phyloP scores from a whole-genome alignment of 2,329 filamentous ascomycete species.

The Paecilomyces dactylethromorphus region DNA sequence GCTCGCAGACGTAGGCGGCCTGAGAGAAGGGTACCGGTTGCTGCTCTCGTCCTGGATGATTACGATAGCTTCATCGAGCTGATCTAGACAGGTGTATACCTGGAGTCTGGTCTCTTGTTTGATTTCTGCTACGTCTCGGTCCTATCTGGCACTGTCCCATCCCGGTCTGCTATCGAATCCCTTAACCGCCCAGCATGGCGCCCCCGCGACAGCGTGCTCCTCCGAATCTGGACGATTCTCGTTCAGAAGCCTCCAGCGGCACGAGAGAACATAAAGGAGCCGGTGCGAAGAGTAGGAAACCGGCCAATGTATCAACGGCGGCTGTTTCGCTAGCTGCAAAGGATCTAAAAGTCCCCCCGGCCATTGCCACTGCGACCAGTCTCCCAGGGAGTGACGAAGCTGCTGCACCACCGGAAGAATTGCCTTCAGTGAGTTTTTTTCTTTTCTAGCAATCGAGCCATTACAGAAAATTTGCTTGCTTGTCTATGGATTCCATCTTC shows the following conservation, averaged over 20 bases:
- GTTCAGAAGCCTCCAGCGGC: conserved; percentile 42
- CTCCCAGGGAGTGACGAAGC: conserved; percentile 9
- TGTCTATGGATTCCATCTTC: conserved; percentile 1
- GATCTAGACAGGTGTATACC: background rate
- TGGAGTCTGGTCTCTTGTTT: background rate
- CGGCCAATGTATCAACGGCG: conserved; percentile 10
- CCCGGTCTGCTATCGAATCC: background rate
- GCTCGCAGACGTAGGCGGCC: conserved; percentile 13
- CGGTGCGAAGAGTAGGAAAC: conserved; percentile 25
- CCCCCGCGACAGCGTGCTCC: conserved; percentile 39
- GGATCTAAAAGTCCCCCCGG: conserved; percentile 13
- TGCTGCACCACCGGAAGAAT: conserved; percentile 5
- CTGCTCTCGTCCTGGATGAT: background rate
- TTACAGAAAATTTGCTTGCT: background rate
- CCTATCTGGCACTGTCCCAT: background rate
- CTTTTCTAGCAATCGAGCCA: background rate
- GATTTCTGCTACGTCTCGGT: background rate
- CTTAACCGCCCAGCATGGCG: conserved; percentile 28
- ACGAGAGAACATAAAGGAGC: conserved; percentile 29
- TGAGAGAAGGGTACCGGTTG: background rate
- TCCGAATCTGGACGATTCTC: conserved; percentile 37
- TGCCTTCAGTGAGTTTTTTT: conserved; percentile 3
- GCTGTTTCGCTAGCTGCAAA: conserved; percentile 10
- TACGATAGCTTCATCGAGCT: background rate
- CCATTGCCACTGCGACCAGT: conserved; percentile 3